Evolutionary conservation across 306 rosid species (phyloP), one percentile per base, ranked within the genome.

Genomic region (Corylus americana): DNA sequence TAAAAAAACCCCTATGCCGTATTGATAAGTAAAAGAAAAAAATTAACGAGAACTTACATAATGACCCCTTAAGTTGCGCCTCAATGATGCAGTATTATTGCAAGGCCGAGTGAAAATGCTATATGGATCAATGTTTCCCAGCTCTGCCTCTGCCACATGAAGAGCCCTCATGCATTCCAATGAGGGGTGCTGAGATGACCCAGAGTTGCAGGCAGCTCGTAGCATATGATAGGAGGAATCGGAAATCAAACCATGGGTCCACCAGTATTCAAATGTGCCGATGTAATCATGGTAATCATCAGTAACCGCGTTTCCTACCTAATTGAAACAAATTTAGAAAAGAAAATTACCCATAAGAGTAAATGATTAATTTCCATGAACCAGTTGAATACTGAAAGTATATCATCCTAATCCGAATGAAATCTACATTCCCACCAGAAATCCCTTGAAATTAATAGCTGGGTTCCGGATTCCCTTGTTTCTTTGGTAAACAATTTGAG

Each of bases 231-330:
- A 91, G 29, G 99, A 85, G 44, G 97, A 93, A 93, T 96, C 99
- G 2, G 99, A 96, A 75, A 96, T 84, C 91, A 96, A 83, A 78
- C 98, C 98, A 76, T 96, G 98, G 53, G 91, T 89, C 97, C 99
- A 96, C 99, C 99, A 91, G 71, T 91, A 93, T 85, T 93, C 93
- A 45, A 93, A 96, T 63, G 98, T 91, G 75, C 98, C 99, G 83
- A 96, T 37, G 64, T 68, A 89, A 80, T 93, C 98, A 64, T 96
- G 92, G 84, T 87, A 90, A 84, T 96, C 98, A 87, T 96, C 98
- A 5, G 91, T 96, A 47, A 96, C 97, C 73, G 91, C 98, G 85
- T 96, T 96, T 73, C 99, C 99, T 69, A 93, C 97, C 99, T 96
- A 78, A 74, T 22, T 82, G 47, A 69, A 79, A 77, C 44, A 66